These are phyloP conservation scores for Candida khao-thaluensis DNA, from an alignment of 805 yeast genomes.

Conservation along the genomic window DNA sequence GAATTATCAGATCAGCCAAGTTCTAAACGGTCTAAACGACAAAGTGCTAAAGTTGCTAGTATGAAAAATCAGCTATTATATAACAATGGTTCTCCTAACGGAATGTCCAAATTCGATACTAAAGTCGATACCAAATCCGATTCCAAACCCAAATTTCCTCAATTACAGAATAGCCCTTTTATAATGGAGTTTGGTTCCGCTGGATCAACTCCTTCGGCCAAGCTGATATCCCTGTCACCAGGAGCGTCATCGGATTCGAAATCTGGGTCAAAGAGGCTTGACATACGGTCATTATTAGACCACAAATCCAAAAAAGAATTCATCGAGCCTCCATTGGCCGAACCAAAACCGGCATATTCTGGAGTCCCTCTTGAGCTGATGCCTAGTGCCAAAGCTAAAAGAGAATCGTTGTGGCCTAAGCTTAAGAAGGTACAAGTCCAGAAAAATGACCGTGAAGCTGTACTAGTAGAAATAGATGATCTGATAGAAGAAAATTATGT, in stretches of 20 bases:
- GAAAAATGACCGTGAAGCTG: conserved; percentile 15
- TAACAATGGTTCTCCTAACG: conserved; percentile 1
- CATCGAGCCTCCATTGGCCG: conserved; percentile 58
- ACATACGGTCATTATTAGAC: neutral
- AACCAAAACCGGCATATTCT: conserved; percentile 58
- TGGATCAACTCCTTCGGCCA: neutral
- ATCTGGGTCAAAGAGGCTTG: neutral
- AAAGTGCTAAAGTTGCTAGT: conserved; percentile 15
- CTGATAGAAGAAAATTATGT: conserved; percentile 14
- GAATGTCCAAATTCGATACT: no score
- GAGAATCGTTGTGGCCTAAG: conserved; percentile 55
- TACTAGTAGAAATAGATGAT: conserved; percentile 7
- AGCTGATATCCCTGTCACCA: neutral
- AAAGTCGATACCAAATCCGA: neutral
- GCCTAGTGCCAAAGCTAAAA: conserved; percentile 60
- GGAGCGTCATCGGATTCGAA: neutral
- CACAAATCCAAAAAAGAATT: conserved; percentile 22
- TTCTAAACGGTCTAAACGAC: conserved; percentile 8
- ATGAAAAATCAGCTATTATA: conserved; percentile 13
- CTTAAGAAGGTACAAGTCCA: conserved; percentile 17
- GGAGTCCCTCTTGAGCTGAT: conserved; percentile 72
- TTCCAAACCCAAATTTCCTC: neutral
- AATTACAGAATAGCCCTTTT: conserved; percentile 11
- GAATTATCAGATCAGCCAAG: conserved; percentile 2
- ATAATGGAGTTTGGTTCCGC: conserved; percentile 2